Conservation (phyloP, 768 basidiomycete species). For the Lentinula lateritia region DNA sequence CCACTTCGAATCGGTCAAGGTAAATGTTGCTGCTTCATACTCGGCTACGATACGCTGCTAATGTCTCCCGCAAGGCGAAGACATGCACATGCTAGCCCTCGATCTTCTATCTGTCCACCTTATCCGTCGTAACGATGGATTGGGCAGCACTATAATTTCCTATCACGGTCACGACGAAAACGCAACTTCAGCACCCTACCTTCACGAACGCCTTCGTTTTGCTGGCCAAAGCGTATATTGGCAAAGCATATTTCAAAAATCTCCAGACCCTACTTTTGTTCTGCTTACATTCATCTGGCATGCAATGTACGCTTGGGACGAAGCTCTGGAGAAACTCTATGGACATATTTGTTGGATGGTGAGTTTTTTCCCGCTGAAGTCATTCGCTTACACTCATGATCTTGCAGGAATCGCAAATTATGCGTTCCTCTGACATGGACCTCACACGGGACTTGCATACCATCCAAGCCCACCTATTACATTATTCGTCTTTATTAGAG, state of each 20-base stretch:
- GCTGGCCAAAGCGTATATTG: slow-evolving; percentile 47
- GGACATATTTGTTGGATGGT: slow-evolving; percentile 45
- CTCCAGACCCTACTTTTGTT: slow-evolving; percentile 50
- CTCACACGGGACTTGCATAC: slow-evolving; percentile 52
- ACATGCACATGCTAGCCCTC: slow-evolving; percentile 11
- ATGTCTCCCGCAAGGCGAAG: not conserved
- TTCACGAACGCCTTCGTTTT: slow-evolving; percentile 43
- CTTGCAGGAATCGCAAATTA: slow-evolving; percentile 43
- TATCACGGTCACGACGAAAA: slow-evolving; percentile 31
- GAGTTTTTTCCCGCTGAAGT: slow-evolving; percentile 10
- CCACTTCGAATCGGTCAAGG: slow-evolving; percentile 37
- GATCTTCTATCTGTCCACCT: slow-evolving; percentile 46
- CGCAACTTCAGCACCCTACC: slow-evolving; percentile 30
- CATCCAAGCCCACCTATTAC: slow-evolving; percentile 55
- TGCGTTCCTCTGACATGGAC: slow-evolving; percentile 32
- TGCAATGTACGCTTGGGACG: slow-evolving; percentile 58
- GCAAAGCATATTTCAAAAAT: slow-evolving; percentile 33
- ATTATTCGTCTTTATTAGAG: slow-evolving; percentile 49
- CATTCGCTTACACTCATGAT: not conserved
- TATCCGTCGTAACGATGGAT: slow-evolving; percentile 30
- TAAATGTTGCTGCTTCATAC: slow-evolving; percentile 15
- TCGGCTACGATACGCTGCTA: not conserved
- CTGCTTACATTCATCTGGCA: slow-evolving; percentile 54
- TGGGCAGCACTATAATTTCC: slow-evolving; percentile 43
- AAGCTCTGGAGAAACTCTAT: slow-evolving; percentile 50